These are phyloP conservation scores for Coemansia sp. DNA, from an alignment of 192 early-diverging fungal genomes.

Conservation along the genomic window DNA sequence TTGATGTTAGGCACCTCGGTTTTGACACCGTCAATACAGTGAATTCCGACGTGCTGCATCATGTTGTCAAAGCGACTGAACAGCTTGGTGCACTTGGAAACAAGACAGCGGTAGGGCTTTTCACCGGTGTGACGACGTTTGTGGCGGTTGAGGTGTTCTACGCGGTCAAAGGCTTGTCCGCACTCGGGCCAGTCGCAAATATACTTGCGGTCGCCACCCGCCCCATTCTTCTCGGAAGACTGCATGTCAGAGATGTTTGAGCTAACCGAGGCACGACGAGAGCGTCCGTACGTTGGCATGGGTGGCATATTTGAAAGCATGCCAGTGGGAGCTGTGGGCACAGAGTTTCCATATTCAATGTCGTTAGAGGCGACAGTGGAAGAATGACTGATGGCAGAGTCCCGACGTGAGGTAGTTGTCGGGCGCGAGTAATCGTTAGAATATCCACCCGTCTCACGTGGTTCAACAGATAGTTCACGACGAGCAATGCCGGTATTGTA, in stretches of 20 bases:
- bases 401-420: slow-evolving; percentile 9
- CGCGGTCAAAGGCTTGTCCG: slow-evolving; percentile 65
- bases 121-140: slow-evolving; percentile 60
- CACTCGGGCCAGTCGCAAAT: slow-evolving; percentile 48
- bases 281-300: neutral
- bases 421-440: neutral
- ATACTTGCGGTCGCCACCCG: slow-evolving; percentile 40
- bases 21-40: slow-evolving; percentile 49
- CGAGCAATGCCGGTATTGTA: too few species aligned
- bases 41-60: slow-evolving; percentile 79
- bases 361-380: slow-evolving; percentile 5
- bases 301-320: neutral
- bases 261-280: slow-evolving; percentile 22
- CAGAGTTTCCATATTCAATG: slow-evolving; percentile 2
- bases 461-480: too few species aligned
- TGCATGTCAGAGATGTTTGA: slow-evolving; percentile 12
- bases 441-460: too few species aligned
- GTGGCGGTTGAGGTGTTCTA: slow-evolving; percentile 77
- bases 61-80: slow-evolving; percentile 80
- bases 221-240: slow-evolving; percentile 4
- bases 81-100: slow-evolving; percentile 60
- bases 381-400: slow-evolving; percentile 11
- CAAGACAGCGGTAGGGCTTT: slow-evolving; percentile 72
- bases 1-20: slow-evolving; percentile 54
- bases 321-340: neutral